Percentiles rank a stretch among this genome's conserved stretches.
Evolutionary conservation across 257 asterid genomes (phyloP).

Genomic region (Capsicum pubescens): DNA sequence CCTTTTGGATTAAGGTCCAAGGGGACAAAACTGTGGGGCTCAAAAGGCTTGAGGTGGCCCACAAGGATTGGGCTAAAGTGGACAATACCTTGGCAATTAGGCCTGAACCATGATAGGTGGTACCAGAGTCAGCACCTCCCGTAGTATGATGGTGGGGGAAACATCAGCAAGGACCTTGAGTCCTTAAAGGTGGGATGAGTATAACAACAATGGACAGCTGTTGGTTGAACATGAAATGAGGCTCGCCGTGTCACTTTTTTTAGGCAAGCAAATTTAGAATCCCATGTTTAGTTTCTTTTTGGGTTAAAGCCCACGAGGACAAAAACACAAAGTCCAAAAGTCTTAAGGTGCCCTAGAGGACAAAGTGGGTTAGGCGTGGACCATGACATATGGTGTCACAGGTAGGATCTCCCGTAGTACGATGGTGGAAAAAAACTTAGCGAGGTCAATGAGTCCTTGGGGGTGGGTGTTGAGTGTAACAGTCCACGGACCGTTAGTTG

Average conservation of each 20-base stretch:
- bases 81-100: constrained; percentile 1
- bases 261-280: neutral
- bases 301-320: neutral
- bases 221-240: neutral
- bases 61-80: neutral
- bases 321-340: neutral
- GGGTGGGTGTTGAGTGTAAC: neutral
- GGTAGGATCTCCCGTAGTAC: neutral
- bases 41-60: neutral
- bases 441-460: neutral
- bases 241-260: neutral
- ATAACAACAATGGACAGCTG: neutral
- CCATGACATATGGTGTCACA: neutral
- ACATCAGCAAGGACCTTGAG: neutral
- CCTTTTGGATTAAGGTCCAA: neutral
- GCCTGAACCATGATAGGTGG: neutral
- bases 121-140: neutral
- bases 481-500: neutral
- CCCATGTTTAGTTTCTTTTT: neutral
- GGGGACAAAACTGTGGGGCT: neutral
- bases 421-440: neutral
- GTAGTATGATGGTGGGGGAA: neutral
- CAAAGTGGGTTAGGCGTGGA: neutral
- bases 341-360: neutral
- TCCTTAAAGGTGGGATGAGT: neutral